Evolutionary conservation across 345 rosid species (phyloP), one percentile per base, ranked within the genome.

Genomic region (Syzygium jambos): DNA sequence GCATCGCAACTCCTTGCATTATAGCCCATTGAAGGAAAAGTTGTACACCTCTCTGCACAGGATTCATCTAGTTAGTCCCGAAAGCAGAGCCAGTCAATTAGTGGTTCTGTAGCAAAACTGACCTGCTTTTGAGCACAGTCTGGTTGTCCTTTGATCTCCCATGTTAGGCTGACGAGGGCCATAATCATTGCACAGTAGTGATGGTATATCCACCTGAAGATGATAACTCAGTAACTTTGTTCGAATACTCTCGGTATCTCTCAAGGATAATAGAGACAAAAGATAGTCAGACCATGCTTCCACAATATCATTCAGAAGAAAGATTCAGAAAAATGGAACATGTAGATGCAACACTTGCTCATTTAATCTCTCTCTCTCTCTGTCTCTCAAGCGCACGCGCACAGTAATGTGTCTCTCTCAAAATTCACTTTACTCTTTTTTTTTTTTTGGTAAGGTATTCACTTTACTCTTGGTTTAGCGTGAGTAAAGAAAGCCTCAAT

Each of bases 1-100:
- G 99, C 99, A 98, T 96, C 27, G 99, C 97, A 53, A 96, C 95
- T 88, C 99, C 99, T 96, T 98, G 99, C 99, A 98, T 92, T 94
- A 98, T 98, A 89, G 99, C 99, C 99, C 99, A 98, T 92, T 95
- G 97, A 90, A 98, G 93, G 93, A 98, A 98, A 86, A 96, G 99
- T 90, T 96, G 93, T 29, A 96, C 99, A 41, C 99, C 99, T 91
- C 98, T 94, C 99, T 98, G 94, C 86, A 91, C 92, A 88, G 27
- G 14, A 52, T 61, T 59, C 83, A 89, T 86, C 29, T 87, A 85
- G 61, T 49, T 51, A 86, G 73, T n/a, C 73, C 22, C 25, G 27
- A 46, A 61, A 30, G 80, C 27, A 30, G 46, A 52, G 55, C 59
- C 10, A 22, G 16, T 84, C 46, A 84, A 30, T 52, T 30, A 25